A percentile compares a stretch with the other conserved stretches of the same genome.
Conservation (phyloP, 176 grass and related monocot genomes). For the Chrysopogon serrulatus region DNA sequence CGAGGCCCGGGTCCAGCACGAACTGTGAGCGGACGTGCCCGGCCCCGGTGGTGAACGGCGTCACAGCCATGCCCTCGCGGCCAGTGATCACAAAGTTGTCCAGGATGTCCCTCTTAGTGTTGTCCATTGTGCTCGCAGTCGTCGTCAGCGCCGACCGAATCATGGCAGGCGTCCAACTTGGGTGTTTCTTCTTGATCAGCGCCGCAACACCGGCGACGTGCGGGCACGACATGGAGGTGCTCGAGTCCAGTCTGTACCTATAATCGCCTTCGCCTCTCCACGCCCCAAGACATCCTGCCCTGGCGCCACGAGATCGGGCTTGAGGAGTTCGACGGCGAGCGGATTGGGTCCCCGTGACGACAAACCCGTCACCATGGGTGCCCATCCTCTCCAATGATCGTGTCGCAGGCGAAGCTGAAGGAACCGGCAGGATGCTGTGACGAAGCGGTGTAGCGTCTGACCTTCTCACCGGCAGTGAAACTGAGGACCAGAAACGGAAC, state of each 20-base stretch:
- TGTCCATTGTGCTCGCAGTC: slow-evolving; percentile 40
- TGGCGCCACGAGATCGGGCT: neutral
- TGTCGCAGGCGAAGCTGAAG: neutral
- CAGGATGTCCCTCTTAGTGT: slow-evolving; percentile 1
- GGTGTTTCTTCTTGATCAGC: slow-evolving; percentile 23
- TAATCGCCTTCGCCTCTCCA: too few relatives aligned
- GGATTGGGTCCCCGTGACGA: neutral
- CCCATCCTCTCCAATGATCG: neutral
- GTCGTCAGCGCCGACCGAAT: slow-evolving; percentile 52
- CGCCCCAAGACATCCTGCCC: neutral
- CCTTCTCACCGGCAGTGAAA: neutral
- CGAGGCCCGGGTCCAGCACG: neutral
- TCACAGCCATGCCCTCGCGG: neutral
- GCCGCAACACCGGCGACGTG: slow-evolving; percentile 47
- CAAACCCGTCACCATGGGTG: neutral
- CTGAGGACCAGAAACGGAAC: neutral
- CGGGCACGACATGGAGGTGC: slow-evolving; percentile 61
- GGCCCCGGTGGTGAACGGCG: neutral
- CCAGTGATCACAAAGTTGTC: neutral
- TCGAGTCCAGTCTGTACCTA: too few relatives aligned
- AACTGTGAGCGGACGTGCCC: neutral
- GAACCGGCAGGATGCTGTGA: neutral
- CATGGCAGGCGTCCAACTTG: slow-evolving; percentile 28
- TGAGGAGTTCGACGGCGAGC: neutral
- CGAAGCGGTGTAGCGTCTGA: neutral